Evolutionary conservation across 768 basidiomycete species (phyloP), one percentile per base, ranked within the genome.

Genomic region (Podaxis sp.): DNA sequence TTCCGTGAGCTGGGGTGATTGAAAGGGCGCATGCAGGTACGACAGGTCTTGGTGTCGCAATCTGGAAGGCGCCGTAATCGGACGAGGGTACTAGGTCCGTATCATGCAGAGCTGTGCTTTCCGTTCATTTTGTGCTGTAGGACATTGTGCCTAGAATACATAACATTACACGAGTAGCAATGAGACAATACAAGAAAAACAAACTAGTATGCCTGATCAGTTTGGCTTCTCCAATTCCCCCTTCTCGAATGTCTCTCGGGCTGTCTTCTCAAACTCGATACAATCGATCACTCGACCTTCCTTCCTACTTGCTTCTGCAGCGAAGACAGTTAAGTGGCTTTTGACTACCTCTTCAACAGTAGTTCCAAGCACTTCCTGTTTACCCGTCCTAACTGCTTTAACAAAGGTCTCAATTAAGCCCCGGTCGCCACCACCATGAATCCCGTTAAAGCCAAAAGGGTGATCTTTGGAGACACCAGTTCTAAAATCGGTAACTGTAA

Each of bases 321-420:
- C 94, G 76, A 96, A 95, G 37, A 94, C 91, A 1, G 90, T 87
- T 68, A 96, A 71, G 74, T 95, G 93, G 66, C 87, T 90, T 71
- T 82, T 86, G 62, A 95, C 73, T 17, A 93, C 83, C 57, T 93
- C 91, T 7, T 77, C 76, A 0, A 91, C 78, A 66, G 84, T 77
- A 17, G 90, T 91, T 36, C 86, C 88, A 36, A 95, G 79, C 30
- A 82, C 62, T 2, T 79, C 76, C 75, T 95, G 93, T 59, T 83
- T 78, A 3, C 82, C 82, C 10, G 77, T 81, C 60, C 81, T 79
- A 51, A 95, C 91, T 0, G 92, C 94, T 65, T 89, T 76, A 38
- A 94, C 81, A 70, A 95, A 96, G 8, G 88, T 74, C 36, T 81
- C 72, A n/a, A 90, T 88, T 30, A 96, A 80, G 1, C 92, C 91